A percentile compares a stretch with the other conserved stretches of the same genome.
phyloP scores from a whole-genome alignment of 805 yeast genomes.

The Schwanniomyces polymorphus region DNA sequence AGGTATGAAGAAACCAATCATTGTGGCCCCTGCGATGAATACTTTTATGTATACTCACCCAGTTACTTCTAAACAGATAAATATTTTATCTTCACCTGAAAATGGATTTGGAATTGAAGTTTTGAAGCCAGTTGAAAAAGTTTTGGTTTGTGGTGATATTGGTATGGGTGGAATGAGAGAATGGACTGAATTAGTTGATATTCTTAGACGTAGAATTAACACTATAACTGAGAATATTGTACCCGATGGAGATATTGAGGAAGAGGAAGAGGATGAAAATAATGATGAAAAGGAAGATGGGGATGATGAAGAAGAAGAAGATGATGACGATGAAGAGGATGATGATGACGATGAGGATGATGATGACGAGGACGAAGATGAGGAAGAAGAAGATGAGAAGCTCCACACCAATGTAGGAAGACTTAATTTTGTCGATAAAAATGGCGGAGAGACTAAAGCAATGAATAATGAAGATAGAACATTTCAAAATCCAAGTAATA shows the following conservation, averaged over 20 bases:
- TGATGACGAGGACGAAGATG: slow-evolving; percentile 21
- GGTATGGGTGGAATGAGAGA: slow-evolving; percentile 54
- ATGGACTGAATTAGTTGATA: slow-evolving; percentile 47
- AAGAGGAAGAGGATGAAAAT: slow-evolving; percentile 28
- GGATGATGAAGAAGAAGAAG: slow-evolving; percentile 37
- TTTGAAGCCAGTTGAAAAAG: slow-evolving; percentile 47
- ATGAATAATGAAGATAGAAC: slow-evolving; percentile 4
- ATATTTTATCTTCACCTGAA: slow-evolving; percentile 30
- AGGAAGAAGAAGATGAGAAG: slow-evolving; percentile 3
- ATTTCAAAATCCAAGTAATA: neutral
- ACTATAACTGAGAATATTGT: slow-evolving; percentile 23
- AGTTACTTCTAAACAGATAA: slow-evolving; percentile 40
- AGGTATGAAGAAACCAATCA: slow-evolving; percentile 36
- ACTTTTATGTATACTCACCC: slow-evolving; percentile 50
- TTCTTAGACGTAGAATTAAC: slow-evolving; percentile 34
- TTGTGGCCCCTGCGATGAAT: slow-evolving; percentile 51
- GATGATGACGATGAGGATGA: slow-evolving; percentile 38
- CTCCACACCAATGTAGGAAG: neutral
- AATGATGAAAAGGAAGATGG: slow-evolving; percentile 40
- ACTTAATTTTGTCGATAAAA: neutral
- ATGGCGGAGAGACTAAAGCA: slow-evolving; percentile 3
- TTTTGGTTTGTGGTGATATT: slow-evolving; percentile 47
- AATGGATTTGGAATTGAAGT: slow-evolving; percentile 44
- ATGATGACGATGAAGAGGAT: slow-evolving; percentile 38
- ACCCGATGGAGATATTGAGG: slow-evolving; percentile 20